Evolutionary conservation across 768 basidiomycete species (phyloP).

Genomic region (Amanita jacksonii): DNA sequence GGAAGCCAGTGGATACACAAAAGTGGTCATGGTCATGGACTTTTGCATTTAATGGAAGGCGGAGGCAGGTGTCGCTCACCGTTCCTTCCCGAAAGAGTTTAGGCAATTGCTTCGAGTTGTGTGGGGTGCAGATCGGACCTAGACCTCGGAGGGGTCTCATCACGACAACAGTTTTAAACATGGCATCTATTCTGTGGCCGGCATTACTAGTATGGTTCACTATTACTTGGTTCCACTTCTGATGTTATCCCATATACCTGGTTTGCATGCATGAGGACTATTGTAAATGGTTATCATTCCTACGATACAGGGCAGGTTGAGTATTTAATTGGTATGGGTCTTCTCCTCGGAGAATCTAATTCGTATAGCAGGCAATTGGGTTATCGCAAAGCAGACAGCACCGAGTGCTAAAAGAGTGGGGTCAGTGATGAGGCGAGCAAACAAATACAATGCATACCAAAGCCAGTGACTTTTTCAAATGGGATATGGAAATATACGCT

Average conservation of each 20-base stretch:
- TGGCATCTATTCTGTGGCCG: conserved; percentile 14
- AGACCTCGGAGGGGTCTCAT: conserved; percentile 21
- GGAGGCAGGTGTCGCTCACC: conserved; percentile 42
- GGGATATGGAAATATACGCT: conserved; percentile 89
- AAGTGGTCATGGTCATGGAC: conserved; percentile 35
- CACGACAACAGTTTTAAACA: conserved; percentile 24
- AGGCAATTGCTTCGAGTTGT: conserved; percentile 9
- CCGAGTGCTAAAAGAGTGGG: background rate
- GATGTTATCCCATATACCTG: background rate
- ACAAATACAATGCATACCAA: conserved; percentile 41
- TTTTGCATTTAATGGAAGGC: conserved; percentile 45
- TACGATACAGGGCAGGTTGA: too few relatives aligned
- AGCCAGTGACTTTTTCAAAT: conserved; percentile 79
- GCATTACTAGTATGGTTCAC: conserved; percentile 9
- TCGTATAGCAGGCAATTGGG: conserved; percentile 4
- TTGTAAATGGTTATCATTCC: too few relatives aligned
- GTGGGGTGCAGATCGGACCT: conserved; percentile 11
- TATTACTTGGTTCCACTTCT: conserved; percentile 8
- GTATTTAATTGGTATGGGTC: conserved; percentile 1
- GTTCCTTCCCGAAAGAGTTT: conserved; percentile 27
- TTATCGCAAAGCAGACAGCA: background rate
- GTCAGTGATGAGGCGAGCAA: background rate
- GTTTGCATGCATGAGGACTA: too few relatives aligned
- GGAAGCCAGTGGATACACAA: conserved; percentile 2
- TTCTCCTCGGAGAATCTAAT: conserved; percentile 1